phyloP scores from a whole-genome alignment of 257 asterid genomes.

The Craterostigma plantagineum region DNA sequence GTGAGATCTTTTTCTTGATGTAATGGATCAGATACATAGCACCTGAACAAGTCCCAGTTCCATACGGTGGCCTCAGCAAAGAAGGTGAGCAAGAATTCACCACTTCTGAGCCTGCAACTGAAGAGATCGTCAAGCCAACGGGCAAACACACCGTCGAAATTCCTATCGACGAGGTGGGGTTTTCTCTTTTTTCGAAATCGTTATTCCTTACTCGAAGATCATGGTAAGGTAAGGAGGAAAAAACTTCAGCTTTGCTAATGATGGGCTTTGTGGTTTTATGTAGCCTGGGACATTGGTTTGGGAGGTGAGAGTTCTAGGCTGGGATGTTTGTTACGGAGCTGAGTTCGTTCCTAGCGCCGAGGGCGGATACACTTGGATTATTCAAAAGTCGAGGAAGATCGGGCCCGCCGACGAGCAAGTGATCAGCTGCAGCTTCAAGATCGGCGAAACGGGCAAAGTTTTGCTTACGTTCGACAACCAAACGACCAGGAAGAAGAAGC shows the following conservation, averaged over 20 bases:
- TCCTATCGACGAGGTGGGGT: slow-evolving; percentile 35
- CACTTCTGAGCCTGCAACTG: slow-evolving; percentile 25
- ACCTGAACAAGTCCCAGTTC: slow-evolving; percentile 52
- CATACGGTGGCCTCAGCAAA: slow-evolving; percentile 55
- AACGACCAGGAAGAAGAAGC: slow-evolving; percentile 5
- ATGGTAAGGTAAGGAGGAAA: too few species aligned
- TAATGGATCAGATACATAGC: slow-evolving; percentile 51
- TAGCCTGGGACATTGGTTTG: slow-evolving; percentile 23
- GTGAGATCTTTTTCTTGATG: too few species aligned
- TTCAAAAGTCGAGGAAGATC: slow-evolving; percentile 48
- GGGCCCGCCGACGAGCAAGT: slow-evolving; percentile 33
- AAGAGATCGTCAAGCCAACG: slow-evolving; percentile 42
- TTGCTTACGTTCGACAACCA: slow-evolving; percentile 4
- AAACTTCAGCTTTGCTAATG: background rate
- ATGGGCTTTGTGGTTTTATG: background rate
- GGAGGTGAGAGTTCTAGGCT: slow-evolving; percentile 49
- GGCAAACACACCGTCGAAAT: slow-evolving; percentile 40
- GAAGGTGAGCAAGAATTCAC: slow-evolving; percentile 36
- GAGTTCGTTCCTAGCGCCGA: slow-evolving; percentile 48
- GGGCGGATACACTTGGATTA: slow-evolving; percentile 52
- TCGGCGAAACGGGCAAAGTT: slow-evolving; percentile 3
- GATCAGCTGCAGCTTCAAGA: slow-evolving; percentile 27
- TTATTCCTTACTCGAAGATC: too few species aligned
- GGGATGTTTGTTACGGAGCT: slow-evolving; percentile 50
- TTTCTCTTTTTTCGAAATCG: too few species aligned